Percentiles rank a stretch among this genome's conserved stretches.
phyloP scores from a whole-genome alignment of 345 rosid species.

The Trapa bicornis region DNA sequence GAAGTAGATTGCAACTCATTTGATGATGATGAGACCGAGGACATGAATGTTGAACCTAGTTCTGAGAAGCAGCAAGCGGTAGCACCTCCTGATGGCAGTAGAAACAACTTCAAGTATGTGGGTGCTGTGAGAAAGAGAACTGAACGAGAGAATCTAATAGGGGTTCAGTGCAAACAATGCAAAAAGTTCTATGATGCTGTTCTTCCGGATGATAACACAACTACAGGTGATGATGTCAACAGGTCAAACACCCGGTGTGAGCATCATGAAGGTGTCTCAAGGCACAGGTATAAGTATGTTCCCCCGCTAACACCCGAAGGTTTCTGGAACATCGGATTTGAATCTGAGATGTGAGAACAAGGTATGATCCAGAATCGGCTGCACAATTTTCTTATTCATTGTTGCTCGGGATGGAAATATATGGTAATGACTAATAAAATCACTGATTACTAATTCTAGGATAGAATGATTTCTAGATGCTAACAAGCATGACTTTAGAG shows the following conservation, averaged over 20 bases:
- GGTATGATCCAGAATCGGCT: neutral
- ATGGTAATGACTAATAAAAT: neutral
- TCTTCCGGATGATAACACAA: slow-evolving; percentile 37
- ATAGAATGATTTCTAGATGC: neutral
- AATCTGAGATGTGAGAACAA: slow-evolving; percentile 53
- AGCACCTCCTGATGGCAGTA: slow-evolving; percentile 21
- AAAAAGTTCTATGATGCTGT: slow-evolving; percentile 91
- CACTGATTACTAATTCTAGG: neutral
- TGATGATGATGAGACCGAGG: slow-evolving; percentile 63
- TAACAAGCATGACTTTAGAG: neutral
- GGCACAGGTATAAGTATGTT: slow-evolving; percentile 69
- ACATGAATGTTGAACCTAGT: slow-evolving; percentile 33
- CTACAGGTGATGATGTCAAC: slow-evolving; percentile 13
- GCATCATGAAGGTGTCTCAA: slow-evolving; percentile 86
- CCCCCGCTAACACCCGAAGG: slow-evolving; percentile 95
- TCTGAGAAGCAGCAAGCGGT: slow-evolving; percentile 28
- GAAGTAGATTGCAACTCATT: slow-evolving; percentile 23
- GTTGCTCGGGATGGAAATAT: neutral
- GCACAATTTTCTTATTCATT: neutral
- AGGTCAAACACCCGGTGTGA: slow-evolving; percentile 46
- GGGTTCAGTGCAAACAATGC: slow-evolving; percentile 84
- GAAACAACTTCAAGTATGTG: slow-evolving; percentile 51
- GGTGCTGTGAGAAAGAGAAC: slow-evolving; percentile 72
- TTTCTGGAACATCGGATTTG: slow-evolving; percentile 93
- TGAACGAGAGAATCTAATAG: slow-evolving; percentile 58